Evolutionary conservation across 176 grass and related monocot genomes (phyloP), one percentile per base, ranked within the genome.

Genomic region (Chloris gayana): DNA sequence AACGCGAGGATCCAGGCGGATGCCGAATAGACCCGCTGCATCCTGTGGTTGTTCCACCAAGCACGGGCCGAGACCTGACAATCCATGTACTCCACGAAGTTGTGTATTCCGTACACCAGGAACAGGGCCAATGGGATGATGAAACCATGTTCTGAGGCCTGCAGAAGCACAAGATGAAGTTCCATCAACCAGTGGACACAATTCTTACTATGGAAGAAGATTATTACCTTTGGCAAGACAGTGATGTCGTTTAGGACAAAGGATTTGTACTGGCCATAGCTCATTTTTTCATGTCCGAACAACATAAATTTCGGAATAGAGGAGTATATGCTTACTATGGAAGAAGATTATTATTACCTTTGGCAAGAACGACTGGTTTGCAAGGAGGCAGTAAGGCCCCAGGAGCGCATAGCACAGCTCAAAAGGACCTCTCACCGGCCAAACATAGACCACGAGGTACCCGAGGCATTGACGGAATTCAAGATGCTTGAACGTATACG

Each of bases 41-140:
- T 93, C 63, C 91, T 19, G 7, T 82, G 81, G 56, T 87, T 93
- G 85, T 93, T 93, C 91, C 91, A 93, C 81, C 77, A 93, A 3
- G 84, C 73, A 0, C 77, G 87, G 14, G 51, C 13, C 4, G 81
- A 93, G 4, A 85, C 59, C 10, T 77, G 61, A 8, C 62, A 82
- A 0, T 75, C 80, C 71, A 53, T 42, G 62, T 87, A 89, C 64
- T 93, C 87, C n/a, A 63, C 11, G 18, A 89, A 9, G 45, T 34
- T 33, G 81, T 89, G 72, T 1, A 29, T 2, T 68, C 79, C 66
- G 69, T 44, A 85, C 8, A 0, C 13, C 22, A 89, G 0, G 24
- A 93, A 89, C 0, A 89, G 44, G 2, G 72, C 72, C 8, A 50
- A 6, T 1, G 73, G 53, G 14, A 85, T 17, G 4, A 10, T 1